Percentiles rank a stretch among this genome's conserved stretches.
These are phyloP conservation scores for Hyphodiscus hymeniophilus DNA, from an alignment of 495 filamentous ascomycete species.

Conservation along the genomic window DNA sequence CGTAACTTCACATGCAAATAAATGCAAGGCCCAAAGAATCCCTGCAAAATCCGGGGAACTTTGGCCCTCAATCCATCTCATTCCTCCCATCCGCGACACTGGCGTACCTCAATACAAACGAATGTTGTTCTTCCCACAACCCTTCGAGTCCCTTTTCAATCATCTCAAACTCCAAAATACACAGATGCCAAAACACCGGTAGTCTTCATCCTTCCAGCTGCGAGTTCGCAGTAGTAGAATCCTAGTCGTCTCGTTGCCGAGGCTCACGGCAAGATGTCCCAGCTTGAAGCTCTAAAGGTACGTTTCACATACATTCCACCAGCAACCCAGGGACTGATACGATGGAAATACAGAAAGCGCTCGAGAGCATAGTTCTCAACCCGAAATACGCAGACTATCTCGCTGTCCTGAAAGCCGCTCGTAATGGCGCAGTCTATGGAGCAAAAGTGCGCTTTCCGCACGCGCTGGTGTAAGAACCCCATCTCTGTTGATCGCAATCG, in stretches of 20 bases:
- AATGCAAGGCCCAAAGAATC: conserved; percentile 2
- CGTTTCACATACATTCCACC: neutral
- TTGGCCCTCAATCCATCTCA: conserved; percentile 10
- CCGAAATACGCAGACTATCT: conserved; percentile 76
- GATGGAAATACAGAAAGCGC: conserved; percentile 21
- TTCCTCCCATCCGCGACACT: conserved; percentile 2
- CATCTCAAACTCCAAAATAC: neutral
- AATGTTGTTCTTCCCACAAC: neutral
- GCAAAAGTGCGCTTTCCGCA: conserved; percentile 98
- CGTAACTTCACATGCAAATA: conserved; percentile 13
- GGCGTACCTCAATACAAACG: neutral
- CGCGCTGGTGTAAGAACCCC: conserved; percentile 66
- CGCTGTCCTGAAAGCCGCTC: conserved; percentile 76
- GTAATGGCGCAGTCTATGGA: conserved; percentile 96
- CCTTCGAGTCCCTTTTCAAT: neutral
- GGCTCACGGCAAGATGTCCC: conserved; percentile 23
- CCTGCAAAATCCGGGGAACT: conserved; percentile 10
- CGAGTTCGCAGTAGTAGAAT: conserved; percentile 8
- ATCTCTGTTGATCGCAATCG: neutral
- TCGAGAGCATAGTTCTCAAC: conserved; percentile 69
- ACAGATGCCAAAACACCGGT: conserved; percentile 15
- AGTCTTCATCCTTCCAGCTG: conserved; percentile 2
- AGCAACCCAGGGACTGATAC: conserved; percentile 12
- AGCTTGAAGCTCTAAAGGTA: conserved; percentile 18
- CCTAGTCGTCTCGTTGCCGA: conserved; percentile 13